Percentiles rank a stretch among this genome's conserved stretches.
Conservation (phyloP, 164 flowering plant species). For the Buxus sempervirens region DNA sequence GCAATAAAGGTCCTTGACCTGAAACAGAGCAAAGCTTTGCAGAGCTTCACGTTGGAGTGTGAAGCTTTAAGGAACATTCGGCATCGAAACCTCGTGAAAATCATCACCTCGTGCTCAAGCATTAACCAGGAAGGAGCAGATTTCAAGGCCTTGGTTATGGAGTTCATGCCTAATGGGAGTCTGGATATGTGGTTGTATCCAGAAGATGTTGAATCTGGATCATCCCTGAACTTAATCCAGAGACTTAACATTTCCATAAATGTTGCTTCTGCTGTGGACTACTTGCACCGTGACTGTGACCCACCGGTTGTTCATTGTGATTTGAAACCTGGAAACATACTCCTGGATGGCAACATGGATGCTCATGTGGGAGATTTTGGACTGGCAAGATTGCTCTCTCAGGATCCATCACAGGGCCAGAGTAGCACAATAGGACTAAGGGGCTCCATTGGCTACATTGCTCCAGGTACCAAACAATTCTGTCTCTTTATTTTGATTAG, state of each 20-base stretch:
- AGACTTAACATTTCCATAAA: conserved; percentile 10
- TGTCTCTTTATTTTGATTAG: too few relatives aligned
- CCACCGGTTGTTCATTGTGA: conserved; percentile 21
- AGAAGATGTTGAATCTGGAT: conserved; percentile 9
- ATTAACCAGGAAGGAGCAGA: conserved; percentile 13
- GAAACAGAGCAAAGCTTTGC: conserved; percentile 9
- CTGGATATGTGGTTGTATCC: conserved; percentile 17
- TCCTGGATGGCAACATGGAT: conserved; percentile 12
- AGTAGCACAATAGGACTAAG: conserved; percentile 15
- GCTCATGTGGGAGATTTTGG: conserved; percentile 21
- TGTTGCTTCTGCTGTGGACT: conserved; percentile 14
- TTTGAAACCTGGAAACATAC: conserved; percentile 18
- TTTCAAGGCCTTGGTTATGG: conserved; percentile 18
- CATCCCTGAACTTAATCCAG: conserved; percentile 6
- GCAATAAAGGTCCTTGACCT: conserved; percentile 15
- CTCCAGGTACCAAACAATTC: conserved; percentile 14
- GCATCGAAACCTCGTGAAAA: conserved; percentile 17
- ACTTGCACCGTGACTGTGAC: conserved; percentile 18
- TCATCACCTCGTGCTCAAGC: conserved; percentile 20
- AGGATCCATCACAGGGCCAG: not conserved
- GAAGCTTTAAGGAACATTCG: conserved; percentile 3
- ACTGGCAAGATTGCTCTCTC: conserved; percentile 16
- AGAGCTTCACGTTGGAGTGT: not conserved
- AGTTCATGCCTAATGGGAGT: conserved; percentile 16
- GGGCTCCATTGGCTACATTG: conserved; percentile 20